Percentiles rank a stretch among this genome's conserved stretches.
phyloP scores from a whole-genome alignment of 2,329 filamentous ascomycete species.

The Sporothrix pseudoabietina region DNA sequence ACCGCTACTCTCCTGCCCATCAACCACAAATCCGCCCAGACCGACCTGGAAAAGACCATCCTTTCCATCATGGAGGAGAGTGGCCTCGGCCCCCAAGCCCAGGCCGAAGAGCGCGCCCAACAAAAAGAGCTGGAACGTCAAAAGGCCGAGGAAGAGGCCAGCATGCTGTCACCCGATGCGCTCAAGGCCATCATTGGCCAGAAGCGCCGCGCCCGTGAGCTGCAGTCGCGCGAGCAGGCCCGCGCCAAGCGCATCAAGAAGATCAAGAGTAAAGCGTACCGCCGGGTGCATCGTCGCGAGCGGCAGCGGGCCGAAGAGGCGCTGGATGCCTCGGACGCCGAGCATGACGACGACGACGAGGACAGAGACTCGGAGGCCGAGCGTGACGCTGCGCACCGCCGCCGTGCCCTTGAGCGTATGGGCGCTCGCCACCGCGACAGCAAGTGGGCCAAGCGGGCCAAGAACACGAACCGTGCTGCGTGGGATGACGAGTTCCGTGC shows the following conservation, averaged over 20 bases:
- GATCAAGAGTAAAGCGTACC: constrained; percentile 97
- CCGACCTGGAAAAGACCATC: constrained; percentile 82
- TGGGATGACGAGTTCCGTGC: constrained; percentile 88
- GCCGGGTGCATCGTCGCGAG: constrained; percentile 84
- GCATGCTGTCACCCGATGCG: constrained; percentile 67
- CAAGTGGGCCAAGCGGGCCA: constrained; percentile 87
- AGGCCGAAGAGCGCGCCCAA: constrained; percentile 44
- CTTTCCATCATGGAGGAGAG: constrained; percentile 88
- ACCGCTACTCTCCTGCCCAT: constrained; percentile 59
- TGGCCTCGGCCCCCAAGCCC: constrained; percentile 62
- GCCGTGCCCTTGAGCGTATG: constrained; percentile 81
- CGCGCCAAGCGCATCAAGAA: constrained; percentile 94
- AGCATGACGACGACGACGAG: constrained; percentile 60
- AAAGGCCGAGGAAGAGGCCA: constrained; percentile 68
- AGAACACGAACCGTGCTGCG: constrained; percentile 73
- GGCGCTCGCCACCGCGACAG: constrained; percentile 82
- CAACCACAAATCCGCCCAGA: constrained; percentile 65
- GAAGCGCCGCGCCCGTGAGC: constrained; percentile 76
- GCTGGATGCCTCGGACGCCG: constrained; percentile 53
- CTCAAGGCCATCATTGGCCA: constrained; percentile 72
- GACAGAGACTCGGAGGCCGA: constrained; percentile 69
- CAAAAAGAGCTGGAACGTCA: constrained; percentile 57
- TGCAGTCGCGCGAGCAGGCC: constrained; percentile 85
- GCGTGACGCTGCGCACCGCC: constrained; percentile 67
- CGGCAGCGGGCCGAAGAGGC: constrained; percentile 57